phyloP scores from a whole-genome alignment of 352 stramenopile genomes.

The Globisporangium mamillatum region DNA sequence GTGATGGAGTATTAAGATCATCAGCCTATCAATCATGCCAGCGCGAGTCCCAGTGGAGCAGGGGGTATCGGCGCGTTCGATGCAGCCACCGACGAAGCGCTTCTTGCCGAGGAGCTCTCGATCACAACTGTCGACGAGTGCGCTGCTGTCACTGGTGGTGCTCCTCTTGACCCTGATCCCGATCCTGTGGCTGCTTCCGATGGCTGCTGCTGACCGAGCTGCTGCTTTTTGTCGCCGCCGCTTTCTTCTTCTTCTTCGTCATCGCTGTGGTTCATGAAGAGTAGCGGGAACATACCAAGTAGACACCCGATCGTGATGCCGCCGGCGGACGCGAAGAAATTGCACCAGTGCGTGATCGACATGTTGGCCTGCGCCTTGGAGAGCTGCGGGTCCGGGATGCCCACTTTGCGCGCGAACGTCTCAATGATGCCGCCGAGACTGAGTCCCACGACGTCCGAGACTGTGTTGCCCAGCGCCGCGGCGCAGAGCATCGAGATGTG shows the following conservation, averaged over 20 bases:
- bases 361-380: conserved; percentile 78
- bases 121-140: background rate
- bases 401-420: conserved; percentile 57
- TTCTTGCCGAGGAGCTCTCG: background rate
- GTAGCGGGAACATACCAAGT: conserved; percentile 88
- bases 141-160: background rate
- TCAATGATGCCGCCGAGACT: conserved; percentile 92
- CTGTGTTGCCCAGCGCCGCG: conserved; percentile 93
- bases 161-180: background rate
- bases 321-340: conserved; percentile 73
- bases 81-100: background rate
- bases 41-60: background rate
- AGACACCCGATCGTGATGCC: conserved; percentile 88
- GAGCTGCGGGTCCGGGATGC: conserved; percentile 69
- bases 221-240: conserved; percentile 29
- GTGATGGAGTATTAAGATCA: background rate
- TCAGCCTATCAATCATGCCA: background rate
- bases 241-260: conserved; percentile 44
- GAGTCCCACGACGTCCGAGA: conserved; percentile 92
- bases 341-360: conserved; percentile 67
- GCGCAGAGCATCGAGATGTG: conserved; percentile 95
- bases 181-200: conserved; percentile 5
- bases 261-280: conserved; percentile 82
- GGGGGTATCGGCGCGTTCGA: background rate
- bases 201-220: conserved; percentile 5